Base-by-base conservation (phyloP, 305 asterid genomes). In the Fraxinus latifolia region DNA sequence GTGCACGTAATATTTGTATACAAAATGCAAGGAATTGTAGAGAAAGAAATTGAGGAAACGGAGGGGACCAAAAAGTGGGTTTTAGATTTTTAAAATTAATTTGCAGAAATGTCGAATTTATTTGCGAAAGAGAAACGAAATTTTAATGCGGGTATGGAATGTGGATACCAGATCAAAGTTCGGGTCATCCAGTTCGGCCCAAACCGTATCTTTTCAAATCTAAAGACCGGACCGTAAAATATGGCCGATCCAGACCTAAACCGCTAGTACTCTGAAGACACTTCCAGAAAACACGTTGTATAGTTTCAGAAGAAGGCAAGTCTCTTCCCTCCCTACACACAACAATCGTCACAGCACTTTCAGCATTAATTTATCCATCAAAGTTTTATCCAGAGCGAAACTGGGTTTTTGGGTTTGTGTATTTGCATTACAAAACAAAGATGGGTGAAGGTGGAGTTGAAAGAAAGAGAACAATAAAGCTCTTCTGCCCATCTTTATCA, bases 401-500 rank as follows among this genome's bases (percentile, higher is more conserved):
- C 62, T 1, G 21, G 2, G 72, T 8, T 11, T 17, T 62, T 67
- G 5, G 17, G 55, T 44, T 23, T 21, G 71, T 8, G 36, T 67
- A 11, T 27, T 9, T 25, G 3, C 14, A n/a, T 75, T 19, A 6
- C 15, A 5, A 37, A 33, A 17, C 39, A 65, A 14, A 39, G 9
- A 84, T 78, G 85, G 86, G 84, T 79, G 81, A 42, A 76, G 86
- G 14, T n/a, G 87, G 76, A 77, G 91, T 72, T 33, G 88, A 84
- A 6, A 82, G 83, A 70, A 82, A 82, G 84, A 90, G 82, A 87
- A 85, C 37, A 8, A 79, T 93, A 78, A 83, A 85, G 83, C 85
- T 93, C 8, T 81, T 79, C 33, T 93, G 96, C 80, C 93, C 96
- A 8, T 84, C 90, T 0, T 36, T 89, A n/a, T 83, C 92, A 39